Percentiles rank a stretch among this genome's conserved stretches.
These are phyloP conservation scores for Sporothrix euskadiensis DNA, from an alignment of 2,329 filamentous ascomycete species.

Conservation along the genomic window DNA sequence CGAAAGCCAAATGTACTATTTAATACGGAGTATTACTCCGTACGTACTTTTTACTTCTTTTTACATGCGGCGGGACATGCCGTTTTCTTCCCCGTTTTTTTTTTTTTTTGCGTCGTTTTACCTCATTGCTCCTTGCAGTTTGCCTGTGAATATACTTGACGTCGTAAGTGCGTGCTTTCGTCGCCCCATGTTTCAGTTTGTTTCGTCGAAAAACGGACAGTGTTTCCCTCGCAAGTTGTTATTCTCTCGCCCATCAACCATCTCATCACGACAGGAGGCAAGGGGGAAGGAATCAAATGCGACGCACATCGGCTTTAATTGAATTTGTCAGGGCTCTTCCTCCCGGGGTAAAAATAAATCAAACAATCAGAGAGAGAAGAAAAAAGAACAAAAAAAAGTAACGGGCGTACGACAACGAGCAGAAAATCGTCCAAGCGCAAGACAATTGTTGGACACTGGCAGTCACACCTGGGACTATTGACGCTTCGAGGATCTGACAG, in stretches of 20 bases:
- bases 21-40: no score
- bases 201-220: conserved; percentile 16
- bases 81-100: conserved; percentile 9
- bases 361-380: background rate
- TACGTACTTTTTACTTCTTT: background rate
- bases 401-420: background rate
- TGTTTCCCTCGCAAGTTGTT: background rate
- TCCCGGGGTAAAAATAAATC: background rate
- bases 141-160: background rate
- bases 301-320: background rate
- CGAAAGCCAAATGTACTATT: background rate
- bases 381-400: background rate
- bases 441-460: background rate
- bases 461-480: background rate
- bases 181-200: conserved; percentile 23
- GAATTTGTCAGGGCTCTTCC: background rate
- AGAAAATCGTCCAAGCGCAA: background rate
- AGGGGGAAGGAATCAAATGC: background rate
- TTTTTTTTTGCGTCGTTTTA: background rate
- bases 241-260: background rate
- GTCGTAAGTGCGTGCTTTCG: background rate
- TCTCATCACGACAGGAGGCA: background rate
- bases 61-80: background rate
- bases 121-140: background rate
- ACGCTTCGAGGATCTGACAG: conserved; percentile 5